Conservation (phyloP, 2,329 filamentous ascomycete genomes). For the Beauveria medogensis region DNA sequence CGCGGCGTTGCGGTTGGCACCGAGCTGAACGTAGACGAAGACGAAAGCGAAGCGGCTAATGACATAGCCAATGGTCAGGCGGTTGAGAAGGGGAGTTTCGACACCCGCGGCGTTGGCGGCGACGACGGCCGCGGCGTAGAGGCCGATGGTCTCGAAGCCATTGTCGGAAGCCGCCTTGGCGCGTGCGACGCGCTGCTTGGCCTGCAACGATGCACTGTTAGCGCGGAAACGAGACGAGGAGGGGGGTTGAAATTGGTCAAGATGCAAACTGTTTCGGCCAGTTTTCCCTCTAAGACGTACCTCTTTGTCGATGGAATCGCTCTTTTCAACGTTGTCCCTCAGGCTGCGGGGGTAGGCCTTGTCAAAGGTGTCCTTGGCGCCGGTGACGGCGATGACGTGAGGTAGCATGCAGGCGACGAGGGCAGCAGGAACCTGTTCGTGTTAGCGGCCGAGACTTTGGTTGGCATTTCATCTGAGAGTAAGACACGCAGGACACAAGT, state of each 20-base stretch:
- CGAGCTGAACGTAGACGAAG: slow-evolving; percentile 34
- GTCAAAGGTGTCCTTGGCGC: slow-evolving; percentile 29
- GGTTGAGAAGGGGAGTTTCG: slow-evolving; percentile 29
- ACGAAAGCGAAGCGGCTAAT: slow-evolving; percentile 32
- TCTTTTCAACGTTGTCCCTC: slow-evolving; percentile 22
- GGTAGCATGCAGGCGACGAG: slow-evolving; percentile 28
- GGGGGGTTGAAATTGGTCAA: too few species aligned
- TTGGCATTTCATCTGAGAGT: background rate
- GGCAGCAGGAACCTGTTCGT: slow-evolving; percentile 31
- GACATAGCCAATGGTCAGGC: slow-evolving; percentile 31
- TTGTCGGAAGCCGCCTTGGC: slow-evolving; percentile 41
- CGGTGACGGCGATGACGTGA: slow-evolving; percentile 24
- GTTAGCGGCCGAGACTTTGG: background rate
- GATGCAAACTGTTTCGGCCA: too few species aligned
- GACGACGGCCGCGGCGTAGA: slow-evolving; percentile 34
- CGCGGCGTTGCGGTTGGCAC: slow-evolving; percentile 31
- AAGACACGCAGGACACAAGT: background rate
- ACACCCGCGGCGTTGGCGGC: slow-evolving; percentile 39
- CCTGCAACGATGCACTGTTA: slow-evolving; percentile 20
- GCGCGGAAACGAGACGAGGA: background rate
- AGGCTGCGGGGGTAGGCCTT: slow-evolving; percentile 30
- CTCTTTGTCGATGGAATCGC: slow-evolving; percentile 23
- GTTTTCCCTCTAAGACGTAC: slow-evolving; percentile 13
- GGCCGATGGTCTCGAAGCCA: slow-evolving; percentile 35
- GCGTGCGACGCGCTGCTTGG: slow-evolving; percentile 46